Evolutionary conservation across 768 basidiomycete genomes (phyloP).

Genomic region (Lentinula aciculospora): DNA sequence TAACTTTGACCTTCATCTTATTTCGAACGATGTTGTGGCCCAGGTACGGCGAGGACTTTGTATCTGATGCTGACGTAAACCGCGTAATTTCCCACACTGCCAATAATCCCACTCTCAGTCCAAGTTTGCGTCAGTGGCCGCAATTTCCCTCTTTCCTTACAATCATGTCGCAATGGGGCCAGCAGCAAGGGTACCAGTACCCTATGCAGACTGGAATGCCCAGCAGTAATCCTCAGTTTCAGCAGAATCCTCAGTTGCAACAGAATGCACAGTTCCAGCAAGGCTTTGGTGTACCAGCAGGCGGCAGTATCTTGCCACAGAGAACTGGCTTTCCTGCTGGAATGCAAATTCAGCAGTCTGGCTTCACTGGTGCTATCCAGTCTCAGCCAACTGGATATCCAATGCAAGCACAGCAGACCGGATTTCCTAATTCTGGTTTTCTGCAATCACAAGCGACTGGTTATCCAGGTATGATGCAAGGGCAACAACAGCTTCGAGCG

Average conservation of each 20-base stretch:
- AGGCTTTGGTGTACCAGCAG: constrained; percentile 27
- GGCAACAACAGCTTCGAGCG: constrained; percentile 36
- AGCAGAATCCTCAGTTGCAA: constrained; percentile 19
- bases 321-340: constrained; percentile 50
- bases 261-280: constrained; percentile 10
- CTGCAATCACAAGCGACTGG: constrained; percentile 51
- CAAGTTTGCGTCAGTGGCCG: constrained; percentile 5
- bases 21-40: background rate
- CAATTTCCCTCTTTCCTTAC: constrained; percentile 15
- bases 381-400: background rate
- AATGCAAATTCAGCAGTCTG: background rate
- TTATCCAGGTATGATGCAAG: constrained; percentile 28
- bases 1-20: background rate
- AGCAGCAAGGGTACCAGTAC: constrained; percentile 65
- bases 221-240: constrained; percentile 31
- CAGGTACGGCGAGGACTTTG: background rate
- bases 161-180: constrained; percentile 77
- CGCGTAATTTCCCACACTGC: background rate
- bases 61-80: background rate
- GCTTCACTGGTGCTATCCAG: background rate
- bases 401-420: constrained; percentile 53
- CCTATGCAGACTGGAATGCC: constrained; percentile 70
- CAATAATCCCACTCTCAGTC: background rate
- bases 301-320: constrained; percentile 53
- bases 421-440: constrained; percentile 35